Percentiles rank a stretch among this genome's conserved stretches.
Evolutionary conservation across 768 basidiomycete genomes (phyloP).

Genomic region (Neoboletus brunneissimus): DNA sequence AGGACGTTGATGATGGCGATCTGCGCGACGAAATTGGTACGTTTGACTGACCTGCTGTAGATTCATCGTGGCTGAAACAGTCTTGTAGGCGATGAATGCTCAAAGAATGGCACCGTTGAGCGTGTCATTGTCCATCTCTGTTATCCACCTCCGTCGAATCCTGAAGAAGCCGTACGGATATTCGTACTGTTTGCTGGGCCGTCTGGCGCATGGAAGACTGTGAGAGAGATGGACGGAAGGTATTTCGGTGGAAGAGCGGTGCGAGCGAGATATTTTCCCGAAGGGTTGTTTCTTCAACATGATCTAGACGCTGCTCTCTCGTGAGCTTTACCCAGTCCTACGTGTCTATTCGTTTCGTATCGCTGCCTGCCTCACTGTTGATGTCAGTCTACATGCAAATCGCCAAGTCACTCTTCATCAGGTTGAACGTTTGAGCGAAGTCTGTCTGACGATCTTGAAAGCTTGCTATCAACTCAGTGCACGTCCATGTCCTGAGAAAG

Average conservation of each 20-base stretch:
- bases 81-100: conserved; percentile 77
- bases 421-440: neutral
- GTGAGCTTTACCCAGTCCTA: conserved; percentile 4
- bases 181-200: conserved; percentile 91
- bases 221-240: conserved; percentile 88
- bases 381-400: neutral
- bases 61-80: neutral
- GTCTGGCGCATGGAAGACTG: conserved; percentile 94
- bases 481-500: neutral
- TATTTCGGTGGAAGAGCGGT: conserved; percentile 88
- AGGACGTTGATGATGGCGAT: conserved; percentile 84
- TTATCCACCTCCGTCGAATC: conserved; percentile 58
- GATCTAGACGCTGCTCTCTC: conserved; percentile 45
- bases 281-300: conserved; percentile 48
- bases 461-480: neutral
- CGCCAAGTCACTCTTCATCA: neutral
- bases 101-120: conserved; percentile 89
- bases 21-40: conserved; percentile 83
- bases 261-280: conserved; percentile 78
- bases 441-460: neutral
- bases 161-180: conserved; percentile 84
- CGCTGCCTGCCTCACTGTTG: neutral
- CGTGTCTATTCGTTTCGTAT: neutral
- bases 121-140: conserved; percentile 82
- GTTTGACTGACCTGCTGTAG: conserved; percentile 19